phyloP scores from a whole-genome alignment of 2,329 filamentous ascomycete species.

The Tolypocladium endophyticum region DNA sequence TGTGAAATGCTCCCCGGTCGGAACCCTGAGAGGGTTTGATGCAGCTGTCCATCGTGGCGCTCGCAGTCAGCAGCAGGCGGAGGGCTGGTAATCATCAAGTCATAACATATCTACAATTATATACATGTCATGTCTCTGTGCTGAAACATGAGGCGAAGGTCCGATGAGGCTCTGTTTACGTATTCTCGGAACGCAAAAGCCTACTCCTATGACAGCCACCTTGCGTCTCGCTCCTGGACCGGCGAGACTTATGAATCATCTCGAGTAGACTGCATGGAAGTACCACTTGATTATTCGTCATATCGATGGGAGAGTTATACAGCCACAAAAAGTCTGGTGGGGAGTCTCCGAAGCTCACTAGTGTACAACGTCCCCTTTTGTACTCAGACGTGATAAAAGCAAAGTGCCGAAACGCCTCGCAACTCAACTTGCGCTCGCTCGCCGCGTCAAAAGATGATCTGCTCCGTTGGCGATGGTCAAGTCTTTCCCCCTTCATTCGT shows the following conservation, averaged over 20 bases:
- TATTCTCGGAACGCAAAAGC: background rate
- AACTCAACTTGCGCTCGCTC: background rate
- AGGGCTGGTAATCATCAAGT: background rate
- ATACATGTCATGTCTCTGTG: background rate
- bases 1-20: constrained; percentile 44
- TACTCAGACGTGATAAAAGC: background rate
- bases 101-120: background rate
- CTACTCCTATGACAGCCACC: too few species aligned
- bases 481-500: background rate
- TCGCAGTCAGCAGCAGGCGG: background rate
- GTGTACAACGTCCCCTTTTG: background rate
- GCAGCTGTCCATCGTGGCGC: background rate
- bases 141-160: background rate
- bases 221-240: background rate
- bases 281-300: background rate
- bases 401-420: background rate
- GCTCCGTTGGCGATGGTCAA: background rate
- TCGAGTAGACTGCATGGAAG: too few species aligned
- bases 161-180: background rate
- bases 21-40: background rate
- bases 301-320: background rate
- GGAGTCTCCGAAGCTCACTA: background rate
- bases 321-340: background rate
- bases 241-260: background rate
- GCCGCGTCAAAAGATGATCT: background rate